Evolutionary conservation across 2,329 filamentous ascomycete species (phyloP).

Genomic region (Phyllosticta citribraziliensis): DNA sequence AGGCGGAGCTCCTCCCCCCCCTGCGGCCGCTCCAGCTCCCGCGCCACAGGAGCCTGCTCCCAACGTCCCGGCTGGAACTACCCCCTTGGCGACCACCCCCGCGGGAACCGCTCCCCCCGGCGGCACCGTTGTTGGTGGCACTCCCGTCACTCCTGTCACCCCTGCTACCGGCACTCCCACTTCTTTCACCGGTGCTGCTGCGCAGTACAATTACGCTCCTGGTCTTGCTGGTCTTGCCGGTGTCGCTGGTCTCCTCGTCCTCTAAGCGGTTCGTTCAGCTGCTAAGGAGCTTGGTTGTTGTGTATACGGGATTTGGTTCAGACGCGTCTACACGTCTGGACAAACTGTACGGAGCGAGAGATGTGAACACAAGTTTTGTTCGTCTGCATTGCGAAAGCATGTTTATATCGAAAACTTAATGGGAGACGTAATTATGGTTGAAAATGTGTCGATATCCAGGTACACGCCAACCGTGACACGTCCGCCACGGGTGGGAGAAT

Average conservation of each 20-base stretch:
- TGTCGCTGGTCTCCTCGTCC: slow-evolving; percentile 11
- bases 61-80: background rate
- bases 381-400: background rate
- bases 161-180: slow-evolving; percentile 12
- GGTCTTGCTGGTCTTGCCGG: slow-evolving; percentile 22
- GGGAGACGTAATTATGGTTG: background rate
- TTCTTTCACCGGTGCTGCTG: slow-evolving; percentile 23
- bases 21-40: background rate
- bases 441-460: background rate
- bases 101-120: slow-evolving; percentile 8
- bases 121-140: slow-evolving; percentile 8
- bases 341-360: background rate
- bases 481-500: no score
- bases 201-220: slow-evolving; percentile 13
- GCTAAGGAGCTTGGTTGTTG: background rate
- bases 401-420: background rate
- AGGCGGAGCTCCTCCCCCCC: background rate
- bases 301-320: background rate
- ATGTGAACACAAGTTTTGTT: background rate
- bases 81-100: background rate
- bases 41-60: background rate
- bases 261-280: background rate
- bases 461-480: no score
- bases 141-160: slow-evolving; percentile 4
- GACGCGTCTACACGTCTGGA: background rate